Evolutionary conservation across 2,329 filamentous ascomycete species (phyloP), one percentile per base, ranked within the genome.

Genomic region (Fusarium circinatum): DNA sequence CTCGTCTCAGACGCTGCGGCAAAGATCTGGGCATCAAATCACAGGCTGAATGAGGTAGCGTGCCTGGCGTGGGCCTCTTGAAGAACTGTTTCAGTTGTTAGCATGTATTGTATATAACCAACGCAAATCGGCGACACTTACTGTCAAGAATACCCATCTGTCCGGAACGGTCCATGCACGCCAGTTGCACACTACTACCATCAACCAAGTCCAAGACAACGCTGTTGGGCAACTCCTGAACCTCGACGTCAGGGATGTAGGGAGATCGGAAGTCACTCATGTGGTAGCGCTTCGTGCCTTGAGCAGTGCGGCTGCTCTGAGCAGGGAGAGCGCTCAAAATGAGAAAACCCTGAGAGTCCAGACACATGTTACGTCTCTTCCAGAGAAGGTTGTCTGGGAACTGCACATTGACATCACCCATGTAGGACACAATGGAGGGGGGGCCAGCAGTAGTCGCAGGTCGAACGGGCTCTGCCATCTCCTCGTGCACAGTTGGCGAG

Each of bases 361-460:
- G 90, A 73, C 92, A 92, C 83, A 98, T 91, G 78, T 92, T 95
- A 68, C 96, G 91, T 62, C 96, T 93, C 85, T 98, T 99, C 96
- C 96, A 99, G 18, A 99, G 88, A 52, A 99, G 87, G 62, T 94
- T 97, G 80, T 98, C 96, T 0, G 96, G 96, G 80, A 99, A 98
- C 81, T 99, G 96, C 17, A 98, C 94, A 78, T 99, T 98, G 72
- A 99, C 92, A 78, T 98, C 94, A 55, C 95, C 94, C 82, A 97
- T 89, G 70, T 92, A 91, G 8, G 94, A 87, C 32, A 92, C 87
- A 59, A 91, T 84, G 54, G 82, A 83, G 1, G 83, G 78, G 26
- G 78, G 75, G 15, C 77, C 79, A 3, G 78, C 79, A 6, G 78
- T 82, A 24, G 78, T 80, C 34, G 74, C 78, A 12, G 80, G 79